These are phyloP conservation scores for Ilex asprella DNA, from an alignment of 257 asterid species.

Conservation along the genomic window DNA sequence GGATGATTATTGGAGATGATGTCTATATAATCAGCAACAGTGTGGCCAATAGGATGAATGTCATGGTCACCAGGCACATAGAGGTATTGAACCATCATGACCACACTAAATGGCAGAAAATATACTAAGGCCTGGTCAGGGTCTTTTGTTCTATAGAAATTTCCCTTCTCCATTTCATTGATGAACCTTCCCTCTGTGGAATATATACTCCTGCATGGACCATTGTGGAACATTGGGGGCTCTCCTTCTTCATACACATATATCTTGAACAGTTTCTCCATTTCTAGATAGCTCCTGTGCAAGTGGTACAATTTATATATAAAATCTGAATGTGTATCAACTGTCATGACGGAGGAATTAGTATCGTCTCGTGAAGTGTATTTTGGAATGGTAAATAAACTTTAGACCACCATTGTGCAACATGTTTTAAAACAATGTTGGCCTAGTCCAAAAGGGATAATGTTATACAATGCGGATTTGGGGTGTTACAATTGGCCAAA, in stretches of 20 bases:
- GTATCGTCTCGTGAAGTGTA: background rate
- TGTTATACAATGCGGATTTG: background rate
- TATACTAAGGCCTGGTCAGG: slow-evolving; percentile 58
- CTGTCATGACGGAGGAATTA: background rate
- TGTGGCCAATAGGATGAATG: slow-evolving; percentile 50
- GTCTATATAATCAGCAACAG: slow-evolving; percentile 37
- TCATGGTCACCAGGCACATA: slow-evolving; percentile 51
- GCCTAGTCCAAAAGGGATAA: background rate
- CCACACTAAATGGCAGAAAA: slow-evolving; percentile 71
- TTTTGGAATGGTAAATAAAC: too few species aligned
- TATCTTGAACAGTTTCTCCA: slow-evolving; percentile 52
- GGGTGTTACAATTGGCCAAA: too few species aligned
- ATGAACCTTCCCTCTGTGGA: slow-evolving; percentile 59
- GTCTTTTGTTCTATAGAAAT: slow-evolving; percentile 26
- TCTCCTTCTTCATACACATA: slow-evolving; percentile 63
- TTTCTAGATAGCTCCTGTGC: slow-evolving; percentile 58
- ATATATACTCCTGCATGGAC: slow-evolving; percentile 48
- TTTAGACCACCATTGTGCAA: background rate
- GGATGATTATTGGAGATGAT: slow-evolving; percentile 41
- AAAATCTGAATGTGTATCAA: background rate
- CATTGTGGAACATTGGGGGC: slow-evolving; percentile 55
- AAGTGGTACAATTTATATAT: background rate
- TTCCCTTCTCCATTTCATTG: slow-evolving; percentile 31
- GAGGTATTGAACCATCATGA: slow-evolving; percentile 46
- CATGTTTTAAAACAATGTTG: background rate